These are phyloP conservation scores for Byssoonygena ceratinophila DNA, from an alignment of 2,329 filamentous ascomycete species.

Conservation along the genomic window DNA sequence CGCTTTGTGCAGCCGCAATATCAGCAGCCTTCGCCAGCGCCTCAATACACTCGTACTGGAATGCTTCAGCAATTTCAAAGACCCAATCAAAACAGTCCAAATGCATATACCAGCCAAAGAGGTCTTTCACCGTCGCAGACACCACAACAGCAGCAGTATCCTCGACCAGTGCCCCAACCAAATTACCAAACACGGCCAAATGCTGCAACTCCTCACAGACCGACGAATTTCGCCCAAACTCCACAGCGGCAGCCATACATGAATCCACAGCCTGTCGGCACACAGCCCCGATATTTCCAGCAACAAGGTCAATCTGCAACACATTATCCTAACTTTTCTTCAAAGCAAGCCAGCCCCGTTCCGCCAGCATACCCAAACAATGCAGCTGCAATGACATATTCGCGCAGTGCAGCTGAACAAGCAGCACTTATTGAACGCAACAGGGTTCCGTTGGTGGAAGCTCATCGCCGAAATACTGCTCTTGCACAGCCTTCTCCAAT, in stretches of 20 bases:
- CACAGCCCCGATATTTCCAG: conserved; percentile 26
- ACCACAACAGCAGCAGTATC: conserved; percentile 13
- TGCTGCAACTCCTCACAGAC: conserved; percentile 29
- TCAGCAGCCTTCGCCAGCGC: conserved; percentile 22
- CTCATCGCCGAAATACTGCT: conserved; percentile 25
- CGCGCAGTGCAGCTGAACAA: conserved; percentile 33
- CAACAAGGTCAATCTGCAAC: conserved; percentile 24
- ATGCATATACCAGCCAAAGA: conserved; percentile 24
- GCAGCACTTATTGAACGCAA: conserved; percentile 31
- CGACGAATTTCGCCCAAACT: conserved; percentile 24
- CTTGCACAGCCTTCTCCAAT: conserved; percentile 27
- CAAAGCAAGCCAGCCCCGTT: conserved; percentile 25
- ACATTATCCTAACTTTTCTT: conserved; percentile 23
- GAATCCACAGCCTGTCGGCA: conserved; percentile 23
- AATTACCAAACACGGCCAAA: conserved; percentile 23
- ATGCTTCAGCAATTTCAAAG: conserved; percentile 35
- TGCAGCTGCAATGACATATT: conserved; percentile 26
- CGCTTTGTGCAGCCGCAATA: conserved; percentile 30
- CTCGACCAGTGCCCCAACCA: conserved; percentile 20
- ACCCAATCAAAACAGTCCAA: conserved; percentile 30
- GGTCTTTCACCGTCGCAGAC: conserved; percentile 25
- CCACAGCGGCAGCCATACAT: conserved; percentile 29
- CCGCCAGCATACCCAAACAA: conserved; percentile 28
- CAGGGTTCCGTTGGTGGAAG: conserved; percentile 29
- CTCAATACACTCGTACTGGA: conserved; percentile 27